Evolutionary conservation across 2,329 filamentous ascomycete genomes (phyloP).

Genomic region (Lasiodiplodia hormozganensis): DNA sequence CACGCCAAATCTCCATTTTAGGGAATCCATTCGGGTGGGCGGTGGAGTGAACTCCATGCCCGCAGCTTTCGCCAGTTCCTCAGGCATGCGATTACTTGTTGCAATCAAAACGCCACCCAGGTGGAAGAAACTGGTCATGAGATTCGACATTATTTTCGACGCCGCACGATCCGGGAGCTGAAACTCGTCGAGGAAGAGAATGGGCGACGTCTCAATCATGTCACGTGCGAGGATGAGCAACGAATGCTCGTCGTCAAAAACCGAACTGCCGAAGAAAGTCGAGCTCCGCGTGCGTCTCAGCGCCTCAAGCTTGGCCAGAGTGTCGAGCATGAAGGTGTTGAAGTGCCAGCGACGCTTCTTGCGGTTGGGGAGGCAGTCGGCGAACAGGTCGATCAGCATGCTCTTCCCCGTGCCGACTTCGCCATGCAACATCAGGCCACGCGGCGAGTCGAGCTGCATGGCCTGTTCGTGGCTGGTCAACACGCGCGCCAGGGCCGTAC

Average conservation of each 20-base stretch:
- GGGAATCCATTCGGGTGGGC: conserved; percentile 58
- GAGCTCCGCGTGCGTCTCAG: conserved; percentile 54
- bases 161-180: conserved; percentile 80
- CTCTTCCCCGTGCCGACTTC: conserved; percentile 85
- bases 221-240: conserved; percentile 77
- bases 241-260: conserved; percentile 65
- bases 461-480: conserved; percentile 75
- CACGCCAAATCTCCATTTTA: conserved; percentile 57
- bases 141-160: conserved; percentile 78
- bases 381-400: conserved; percentile 85
- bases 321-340: conserved; percentile 85
- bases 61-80: conserved; percentile 77
- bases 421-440: conserved; percentile 77
- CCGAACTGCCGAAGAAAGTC: not conserved
- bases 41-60: conserved; percentile 71
- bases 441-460: conserved; percentile 73
- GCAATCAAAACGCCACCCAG: conserved; percentile 81
- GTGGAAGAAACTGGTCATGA: conserved; percentile 82
- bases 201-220: conserved; percentile 75
- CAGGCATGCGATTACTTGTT: conserved; percentile 83
- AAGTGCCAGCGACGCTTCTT: conserved; percentile 83
- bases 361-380: conserved; percentile 74
- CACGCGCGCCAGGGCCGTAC: conserved; percentile 70
- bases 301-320: conserved; percentile 73
- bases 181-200: conserved; percentile 83